Conservation (phyloP, 225 moss, liverwort and hornwort genomes). For the Polytrichum formosum region DNA sequence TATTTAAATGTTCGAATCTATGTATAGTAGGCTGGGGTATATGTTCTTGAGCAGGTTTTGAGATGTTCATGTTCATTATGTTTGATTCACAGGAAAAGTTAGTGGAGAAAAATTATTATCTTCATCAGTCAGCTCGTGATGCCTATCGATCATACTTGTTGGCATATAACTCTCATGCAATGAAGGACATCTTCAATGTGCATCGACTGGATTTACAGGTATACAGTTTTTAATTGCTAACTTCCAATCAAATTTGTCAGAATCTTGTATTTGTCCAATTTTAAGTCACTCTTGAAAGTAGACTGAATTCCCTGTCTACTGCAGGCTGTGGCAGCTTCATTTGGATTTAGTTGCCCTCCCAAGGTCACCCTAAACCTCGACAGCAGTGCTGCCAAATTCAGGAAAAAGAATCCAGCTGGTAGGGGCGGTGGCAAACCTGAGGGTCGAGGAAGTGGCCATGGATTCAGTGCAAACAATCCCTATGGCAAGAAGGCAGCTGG, state of each 20-base stretch:
- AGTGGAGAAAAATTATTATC: constrained; percentile 89
- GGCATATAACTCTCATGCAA: constrained; percentile 95
- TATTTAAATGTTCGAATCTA: no score
- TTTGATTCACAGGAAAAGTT: constrained; percentile 60
- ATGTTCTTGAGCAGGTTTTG: no score
- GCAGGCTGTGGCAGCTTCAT: constrained; percentile 81
- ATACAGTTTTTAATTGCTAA: neutral
- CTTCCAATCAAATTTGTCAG: neutral
- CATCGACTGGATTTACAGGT: constrained; percentile 90
- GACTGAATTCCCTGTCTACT: neutral
- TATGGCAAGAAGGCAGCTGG: constrained; percentile 76
- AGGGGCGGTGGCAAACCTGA: constrained; percentile 27
- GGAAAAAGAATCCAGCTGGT: constrained; percentile 56
- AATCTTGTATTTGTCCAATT: neutral
- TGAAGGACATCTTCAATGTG: constrained; percentile 98
- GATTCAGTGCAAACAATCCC: constrained; percentile 82
- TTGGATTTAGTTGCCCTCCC: constrained; percentile 91
- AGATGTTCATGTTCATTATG: neutral
- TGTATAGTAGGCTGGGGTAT: no score
- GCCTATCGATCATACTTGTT: constrained; percentile 91
- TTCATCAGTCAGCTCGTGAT: constrained; percentile 92
- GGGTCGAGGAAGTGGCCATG: constrained; percentile 65
- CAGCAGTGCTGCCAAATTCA: constrained; percentile 94
- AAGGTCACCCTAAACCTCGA: constrained; percentile 91
- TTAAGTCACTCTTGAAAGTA: neutral